Percentiles rank a stretch among this genome's conserved stretches.
Evolutionary conservation across 2,329 filamentous ascomycete genomes (phyloP).

Genomic region (Sarocladium strictum): DNA sequence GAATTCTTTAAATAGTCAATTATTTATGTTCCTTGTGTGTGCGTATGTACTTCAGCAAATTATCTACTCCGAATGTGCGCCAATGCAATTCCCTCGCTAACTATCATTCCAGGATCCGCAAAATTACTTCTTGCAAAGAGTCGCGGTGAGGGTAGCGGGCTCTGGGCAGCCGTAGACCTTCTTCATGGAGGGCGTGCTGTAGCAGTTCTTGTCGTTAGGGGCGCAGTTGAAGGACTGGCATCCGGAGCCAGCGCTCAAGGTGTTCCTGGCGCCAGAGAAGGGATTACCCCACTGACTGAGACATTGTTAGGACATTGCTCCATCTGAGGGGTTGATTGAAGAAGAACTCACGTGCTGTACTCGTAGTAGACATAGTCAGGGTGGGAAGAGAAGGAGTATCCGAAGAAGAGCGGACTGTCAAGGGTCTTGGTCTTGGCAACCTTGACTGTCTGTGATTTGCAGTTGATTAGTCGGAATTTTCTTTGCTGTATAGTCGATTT

Average conservation of each 20-base stretch:
- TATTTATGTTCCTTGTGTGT: no score
- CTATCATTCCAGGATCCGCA: no score
- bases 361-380: slow-evolving; percentile 34
- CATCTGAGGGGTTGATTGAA: no score
- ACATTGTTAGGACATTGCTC: no score
- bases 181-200: slow-evolving; percentile 30
- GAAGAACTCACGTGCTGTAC: no score
- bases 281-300: slow-evolving; percentile 31
- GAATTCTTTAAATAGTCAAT: no score
- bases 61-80: no score
- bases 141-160: slow-evolving; percentile 29
- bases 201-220: slow-evolving; percentile 28
- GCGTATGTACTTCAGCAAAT: no score
- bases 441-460: slow-evolving; percentile 35
- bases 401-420: slow-evolving; percentile 31
- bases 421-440: slow-evolving; percentile 32
- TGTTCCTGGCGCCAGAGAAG: slow-evolving; percentile 29
- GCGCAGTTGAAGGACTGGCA: slow-evolving; percentile 33
- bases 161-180: slow-evolving; percentile 35
- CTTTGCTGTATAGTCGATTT: no score
- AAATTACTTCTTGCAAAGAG: slow-evolving; percentile 18
- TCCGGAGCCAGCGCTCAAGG: slow-evolving; percentile 27
- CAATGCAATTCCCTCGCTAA: no score
- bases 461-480: no score
- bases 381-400: slow-evolving; percentile 31